Percentiles rank a stretch among this genome's conserved stretches.
These are phyloP conservation scores for Podila clonocystis DNA, from an alignment of 192 early-diverging fungal genomes.

Conservation along the genomic window DNA sequence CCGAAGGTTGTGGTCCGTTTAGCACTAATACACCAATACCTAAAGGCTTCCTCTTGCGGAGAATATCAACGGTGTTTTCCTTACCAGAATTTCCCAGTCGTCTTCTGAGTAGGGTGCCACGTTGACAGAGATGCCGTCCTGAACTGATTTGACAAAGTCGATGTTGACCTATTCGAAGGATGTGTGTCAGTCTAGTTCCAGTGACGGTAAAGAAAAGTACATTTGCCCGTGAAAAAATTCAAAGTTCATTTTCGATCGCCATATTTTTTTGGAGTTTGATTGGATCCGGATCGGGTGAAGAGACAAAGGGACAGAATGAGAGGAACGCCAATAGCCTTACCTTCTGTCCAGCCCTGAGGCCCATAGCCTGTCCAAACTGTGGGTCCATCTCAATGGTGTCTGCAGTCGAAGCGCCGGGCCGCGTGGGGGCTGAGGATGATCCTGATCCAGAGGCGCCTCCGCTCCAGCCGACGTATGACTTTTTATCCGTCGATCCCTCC, in stretches of 20 bases:
- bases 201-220: neutral
- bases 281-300: neutral
- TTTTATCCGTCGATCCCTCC: slow-evolving; percentile 50
- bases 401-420: slow-evolving; percentile 36
- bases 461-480: slow-evolving; percentile 74
- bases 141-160: slow-evolving; percentile 65
- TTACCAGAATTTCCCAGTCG: slow-evolving; percentile 85
- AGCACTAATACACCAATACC: too few species aligned
- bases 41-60: neutral
- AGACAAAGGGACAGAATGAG: too few species aligned
- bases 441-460: slow-evolving; percentile 58
- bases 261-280: too few species aligned
- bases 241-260: neutral
- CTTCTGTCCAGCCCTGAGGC: slow-evolving; percentile 69
- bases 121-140: slow-evolving; percentile 65
- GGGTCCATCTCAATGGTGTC: slow-evolving; percentile 79
- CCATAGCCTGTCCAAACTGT: slow-evolving; percentile 70
- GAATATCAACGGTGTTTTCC: neutral
- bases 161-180: slow-evolving; percentile 55
- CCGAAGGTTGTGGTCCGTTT: too few species aligned
- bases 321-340: slow-evolving; percentile 24
- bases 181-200: neutral
- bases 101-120: slow-evolving; percentile 77
- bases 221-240: slow-evolving; percentile 3
- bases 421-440: slow-evolving; percentile 23